These are phyloP conservation scores for Houttuynia cordata DNA, from an alignment of 164 flowering plant species.

Conservation along the genomic window DNA sequence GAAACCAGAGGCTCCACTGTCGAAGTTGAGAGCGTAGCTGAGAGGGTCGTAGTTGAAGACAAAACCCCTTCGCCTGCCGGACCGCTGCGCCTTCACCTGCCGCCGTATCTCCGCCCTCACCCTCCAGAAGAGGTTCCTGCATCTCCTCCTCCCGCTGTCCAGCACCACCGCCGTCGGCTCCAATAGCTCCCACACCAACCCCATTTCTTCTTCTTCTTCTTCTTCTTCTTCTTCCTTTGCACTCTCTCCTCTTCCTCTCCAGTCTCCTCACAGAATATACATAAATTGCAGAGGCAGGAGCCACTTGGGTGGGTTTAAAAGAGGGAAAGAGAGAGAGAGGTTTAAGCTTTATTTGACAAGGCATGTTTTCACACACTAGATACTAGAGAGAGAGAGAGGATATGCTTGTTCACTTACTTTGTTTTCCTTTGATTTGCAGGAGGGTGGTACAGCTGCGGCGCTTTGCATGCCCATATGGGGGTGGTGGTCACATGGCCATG, in stretches of 20 bases:
- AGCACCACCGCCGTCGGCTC: background rate
- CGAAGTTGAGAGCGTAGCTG: slow-evolving; percentile 77
- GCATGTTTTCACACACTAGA: background rate
- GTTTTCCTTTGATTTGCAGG: background rate
- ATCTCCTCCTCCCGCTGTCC: slow-evolving; percentile 7
- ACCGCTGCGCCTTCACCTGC: slow-evolving; percentile 20
- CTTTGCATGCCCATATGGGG: too few relatives aligned
- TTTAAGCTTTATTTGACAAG: background rate
- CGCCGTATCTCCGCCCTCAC: slow-evolving; percentile 46
- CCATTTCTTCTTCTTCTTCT: background rate
- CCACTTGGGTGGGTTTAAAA: background rate
- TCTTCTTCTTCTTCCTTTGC: background rate
- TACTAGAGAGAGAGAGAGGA: background rate
- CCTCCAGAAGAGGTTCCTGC: slow-evolving; percentile 49
- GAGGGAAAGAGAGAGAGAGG: background rate
- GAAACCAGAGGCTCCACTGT: slow-evolving; percentile 30
- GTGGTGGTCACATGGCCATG: background rate
- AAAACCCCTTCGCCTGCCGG: slow-evolving; percentile 13
- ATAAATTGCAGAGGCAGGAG: background rate
- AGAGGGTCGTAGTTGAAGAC: slow-evolving; percentile 68
- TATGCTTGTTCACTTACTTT: background rate
- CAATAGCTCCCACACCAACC: background rate
- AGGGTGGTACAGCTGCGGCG: background rate
- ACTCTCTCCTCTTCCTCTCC: background rate
- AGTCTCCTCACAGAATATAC: background rate